Base-by-base conservation (phyloP, 768 basidiomycete species). In the Mycena indigotica region DNA sequence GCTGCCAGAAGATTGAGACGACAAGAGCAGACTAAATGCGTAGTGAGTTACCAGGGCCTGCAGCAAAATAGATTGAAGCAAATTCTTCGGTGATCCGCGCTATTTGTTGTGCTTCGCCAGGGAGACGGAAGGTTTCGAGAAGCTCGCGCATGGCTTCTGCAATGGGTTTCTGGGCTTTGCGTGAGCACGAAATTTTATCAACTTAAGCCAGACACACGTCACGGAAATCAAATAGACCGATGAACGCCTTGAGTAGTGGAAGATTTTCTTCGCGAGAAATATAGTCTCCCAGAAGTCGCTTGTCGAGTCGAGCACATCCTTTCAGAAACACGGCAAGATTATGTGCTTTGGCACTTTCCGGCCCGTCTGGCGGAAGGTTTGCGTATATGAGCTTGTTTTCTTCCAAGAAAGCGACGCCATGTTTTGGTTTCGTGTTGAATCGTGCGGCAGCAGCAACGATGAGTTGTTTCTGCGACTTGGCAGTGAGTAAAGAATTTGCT, bases 61-160 rank as follows among this genome's bases (percentile, higher is more conserved):
- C 83, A 3, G 91, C 88, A 70, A 96, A 93, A 71, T 95, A 98
- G 35, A 86, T 83, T 21, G 92, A 84, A 1, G 97, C 95, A 70
- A 98, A 99, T 1, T 88, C 93, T 70, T 97, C 96, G 4, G 97
- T 93, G 46, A 99, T 97, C 4, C 95, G 83, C 19, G 83, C 75
- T 60, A 99, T 99, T 61, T 97, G 97, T 67, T 98, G 95, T 5
- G 93, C 68, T 69, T 99, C 97, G 52, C 97, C 97, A 1, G 97
- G 97, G 35, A 99, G 79, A 55, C 97, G 84, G 78, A 99, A 98
- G 5, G 87, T 80, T 69, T 98, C 97, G 10, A 99, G 79, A 56
- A 98, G 75, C 68, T 98, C 95, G 23, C 97, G 85, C 89, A 99
- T 88, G 1, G 95, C 96, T 58, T 99, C 97, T 16, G 93, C 95